Evolutionary conservation across 2,329 filamentous ascomycete species (phyloP).

Genomic region (Trichothecium sympodiale): DNA sequence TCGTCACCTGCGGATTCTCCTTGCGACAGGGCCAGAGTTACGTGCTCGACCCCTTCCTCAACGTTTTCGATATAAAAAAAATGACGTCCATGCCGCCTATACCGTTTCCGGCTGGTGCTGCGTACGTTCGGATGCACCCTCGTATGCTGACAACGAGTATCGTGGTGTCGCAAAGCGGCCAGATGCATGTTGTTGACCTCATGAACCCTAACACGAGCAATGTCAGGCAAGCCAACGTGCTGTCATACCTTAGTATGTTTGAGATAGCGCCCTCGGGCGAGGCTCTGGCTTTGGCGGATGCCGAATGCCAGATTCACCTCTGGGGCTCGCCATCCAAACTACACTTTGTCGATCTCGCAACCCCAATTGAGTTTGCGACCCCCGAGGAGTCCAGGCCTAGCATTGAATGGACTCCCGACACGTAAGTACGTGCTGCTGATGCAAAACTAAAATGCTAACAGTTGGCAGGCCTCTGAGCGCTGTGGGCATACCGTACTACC

Average conservation of each 20-base stretch:
- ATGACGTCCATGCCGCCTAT: constrained; percentile 81
- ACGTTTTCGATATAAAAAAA: constrained; percentile 91
- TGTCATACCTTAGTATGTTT: constrained; percentile 63
- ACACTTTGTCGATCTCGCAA: constrained; percentile 73
- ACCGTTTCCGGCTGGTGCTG: constrained; percentile 82
- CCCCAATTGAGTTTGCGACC: constrained; percentile 68
- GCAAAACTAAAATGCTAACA: not conserved
- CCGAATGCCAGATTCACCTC: constrained; percentile 67
- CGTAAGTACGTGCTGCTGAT: constrained; percentile 32
- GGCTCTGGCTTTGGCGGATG: constrained; percentile 70
- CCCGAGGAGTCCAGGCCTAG: constrained; percentile 43
- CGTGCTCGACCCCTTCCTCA: constrained; percentile 85
- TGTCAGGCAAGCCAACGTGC: constrained; percentile 70
- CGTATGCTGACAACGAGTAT: constrained; percentile 92
- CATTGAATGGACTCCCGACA: constrained; percentile 61
- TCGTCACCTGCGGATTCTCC: constrained; percentile 92
- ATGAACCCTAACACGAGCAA: constrained; percentile 87
- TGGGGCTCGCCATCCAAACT: constrained; percentile 84
- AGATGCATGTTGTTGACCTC: constrained; percentile 91
- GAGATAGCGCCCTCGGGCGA: constrained; percentile 84
- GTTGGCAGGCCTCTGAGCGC: constrained; percentile 60
- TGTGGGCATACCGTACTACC: constrained; percentile 88
- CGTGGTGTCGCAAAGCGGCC: constrained; percentile 81
- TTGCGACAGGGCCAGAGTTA: constrained; percentile 61
- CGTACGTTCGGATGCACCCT: constrained; percentile 93